Evolutionary conservation across 2,329 filamentous ascomycete genomes (phyloP).

Genomic region (Alternaria arbusti): DNA sequence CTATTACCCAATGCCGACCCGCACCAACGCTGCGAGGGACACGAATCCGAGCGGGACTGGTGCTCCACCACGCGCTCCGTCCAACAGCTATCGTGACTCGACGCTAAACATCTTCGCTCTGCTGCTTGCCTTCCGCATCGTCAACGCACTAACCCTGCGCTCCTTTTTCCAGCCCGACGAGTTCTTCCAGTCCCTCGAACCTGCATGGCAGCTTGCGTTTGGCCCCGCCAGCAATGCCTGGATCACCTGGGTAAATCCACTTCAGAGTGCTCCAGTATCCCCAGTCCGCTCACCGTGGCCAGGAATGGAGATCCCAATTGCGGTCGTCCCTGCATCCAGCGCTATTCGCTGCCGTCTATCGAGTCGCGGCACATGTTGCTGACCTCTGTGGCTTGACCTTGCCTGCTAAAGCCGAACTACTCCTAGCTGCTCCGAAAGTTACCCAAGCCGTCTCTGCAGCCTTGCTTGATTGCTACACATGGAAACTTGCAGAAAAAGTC

Average conservation of each 20-base stretch:
- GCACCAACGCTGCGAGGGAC: conserved; percentile 38
- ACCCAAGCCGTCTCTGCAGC: conserved; percentile 81
- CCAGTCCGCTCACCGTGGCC: conserved; percentile 39
- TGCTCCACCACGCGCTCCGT: conserved; percentile 24
- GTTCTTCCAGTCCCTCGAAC: conserved; percentile 94
- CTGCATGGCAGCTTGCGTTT: conserved; percentile 89
- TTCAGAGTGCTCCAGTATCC: conserved; percentile 8
- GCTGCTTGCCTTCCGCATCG: conserved; percentile 72
- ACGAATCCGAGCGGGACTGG: conserved; percentile 34
- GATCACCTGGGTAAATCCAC: conserved; percentile 84
- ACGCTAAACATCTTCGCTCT: conserved; percentile 35
- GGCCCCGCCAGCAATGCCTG: conserved; percentile 79
- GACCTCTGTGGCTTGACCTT: conserved; percentile 60
- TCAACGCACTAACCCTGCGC: conserved; percentile 77
- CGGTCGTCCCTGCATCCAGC: conserved; percentile 91
- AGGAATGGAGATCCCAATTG: conserved; percentile 93
- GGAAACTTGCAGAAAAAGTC: conserved; percentile 76
- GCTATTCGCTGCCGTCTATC: conserved; percentile 81
- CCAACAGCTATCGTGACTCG: conserved; percentile 42
- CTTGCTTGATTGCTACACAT: conserved; percentile 83
- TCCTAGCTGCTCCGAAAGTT: conserved; percentile 75
- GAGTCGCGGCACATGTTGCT: conserved; percentile 64
- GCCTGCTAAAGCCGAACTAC: conserved; percentile 67
- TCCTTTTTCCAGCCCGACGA: conserved; percentile 99
- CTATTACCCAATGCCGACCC: conserved; percentile 39